Evolutionary conservation across 2,329 filamentous ascomycete genomes (phyloP), one percentile per base, ranked within the genome.

Genomic region (Meredithiella fracta): DNA sequence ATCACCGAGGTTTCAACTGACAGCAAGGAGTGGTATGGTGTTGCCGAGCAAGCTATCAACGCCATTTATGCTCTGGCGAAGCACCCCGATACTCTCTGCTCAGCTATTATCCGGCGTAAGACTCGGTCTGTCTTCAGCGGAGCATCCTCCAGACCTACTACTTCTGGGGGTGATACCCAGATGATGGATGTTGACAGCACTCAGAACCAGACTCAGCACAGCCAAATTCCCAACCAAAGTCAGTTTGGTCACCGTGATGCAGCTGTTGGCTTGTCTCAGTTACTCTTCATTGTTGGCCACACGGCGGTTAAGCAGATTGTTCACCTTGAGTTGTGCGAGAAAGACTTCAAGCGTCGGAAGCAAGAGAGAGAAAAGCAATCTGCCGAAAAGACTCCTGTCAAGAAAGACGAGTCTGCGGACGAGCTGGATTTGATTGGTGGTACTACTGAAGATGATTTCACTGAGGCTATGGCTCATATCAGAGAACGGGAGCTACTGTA

Each of bases 221-320:
- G 61, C 14, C 57, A 58, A 31, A 22, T 51, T 40, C 57, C 57
- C 11, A 68, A 73, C 7, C 80, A 76, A 79, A 69, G 61, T 42
- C 57, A 58, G 9, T 58, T 58, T 23, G 54, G 51, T 17, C 55
- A 49, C 22, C 67, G 83, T 29, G 86, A 83, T 62, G 79, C 82
- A 3, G 82, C 87, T 1, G 76, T 89, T 50, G 82, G 80, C 0
- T 74, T 98, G 1, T 95, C 92, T 0, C 92, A 97, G 64, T 76
- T 98, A 1, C 75, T 98, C 0, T 97, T 97, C 66, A 85, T 95
- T 37, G 91, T 97, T 29, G 92, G 92, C 0, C 92, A 98, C 65
- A 86, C 97, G 51, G 92, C 92, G 14, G 92, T 98, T 66, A 98
- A 98, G 71, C 94, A 98, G 66, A 98, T 98, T 62, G 94, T 98